Percentiles rank a stretch among this genome's conserved stretches.
Evolutionary conservation across 2,329 filamentous ascomycete genomes (phyloP).

Genomic region (Beauveria varroae): DNA sequence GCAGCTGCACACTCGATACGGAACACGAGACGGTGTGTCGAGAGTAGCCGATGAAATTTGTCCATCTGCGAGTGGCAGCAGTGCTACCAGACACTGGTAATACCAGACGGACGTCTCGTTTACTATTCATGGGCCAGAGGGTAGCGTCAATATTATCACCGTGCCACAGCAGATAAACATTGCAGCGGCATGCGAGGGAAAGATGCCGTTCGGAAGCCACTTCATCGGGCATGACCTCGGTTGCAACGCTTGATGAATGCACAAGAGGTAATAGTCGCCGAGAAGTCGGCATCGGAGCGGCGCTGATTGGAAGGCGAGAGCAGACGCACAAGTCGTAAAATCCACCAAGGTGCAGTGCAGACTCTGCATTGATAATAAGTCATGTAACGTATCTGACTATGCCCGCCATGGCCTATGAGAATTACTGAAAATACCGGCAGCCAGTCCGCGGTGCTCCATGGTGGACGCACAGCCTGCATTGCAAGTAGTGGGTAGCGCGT

Average conservation of each 20-base stretch:
- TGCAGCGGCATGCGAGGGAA: background rate
- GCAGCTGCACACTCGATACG: background rate
- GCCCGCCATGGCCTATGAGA: background rate
- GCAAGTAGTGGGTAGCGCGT: background rate
- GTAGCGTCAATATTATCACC: background rate
- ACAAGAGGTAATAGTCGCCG: background rate
- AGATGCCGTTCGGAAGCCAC: background rate
- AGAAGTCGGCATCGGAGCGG: background rate
- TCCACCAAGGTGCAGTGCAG: background rate
- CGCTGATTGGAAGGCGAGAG: background rate
- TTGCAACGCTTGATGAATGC: background rate
- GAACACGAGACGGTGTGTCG: background rate
- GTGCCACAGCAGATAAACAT: background rate
- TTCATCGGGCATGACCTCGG: background rate
- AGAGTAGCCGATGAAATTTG: background rate
- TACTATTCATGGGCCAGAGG: background rate
- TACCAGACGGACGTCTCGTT: background rate
- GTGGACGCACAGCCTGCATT: background rate
- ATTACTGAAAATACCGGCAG: background rate
- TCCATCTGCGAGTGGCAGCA: too few species aligned
- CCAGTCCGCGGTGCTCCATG: background rate
- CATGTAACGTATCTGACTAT: slow-evolving; percentile 5
- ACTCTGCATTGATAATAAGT: background rate
- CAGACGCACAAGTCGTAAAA: background rate
- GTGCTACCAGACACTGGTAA: too few species aligned